These are phyloP conservation scores for Scenedesmus sp. DNA, from an alignment of 163 green algal species.

Conservation along the genomic window DNA sequence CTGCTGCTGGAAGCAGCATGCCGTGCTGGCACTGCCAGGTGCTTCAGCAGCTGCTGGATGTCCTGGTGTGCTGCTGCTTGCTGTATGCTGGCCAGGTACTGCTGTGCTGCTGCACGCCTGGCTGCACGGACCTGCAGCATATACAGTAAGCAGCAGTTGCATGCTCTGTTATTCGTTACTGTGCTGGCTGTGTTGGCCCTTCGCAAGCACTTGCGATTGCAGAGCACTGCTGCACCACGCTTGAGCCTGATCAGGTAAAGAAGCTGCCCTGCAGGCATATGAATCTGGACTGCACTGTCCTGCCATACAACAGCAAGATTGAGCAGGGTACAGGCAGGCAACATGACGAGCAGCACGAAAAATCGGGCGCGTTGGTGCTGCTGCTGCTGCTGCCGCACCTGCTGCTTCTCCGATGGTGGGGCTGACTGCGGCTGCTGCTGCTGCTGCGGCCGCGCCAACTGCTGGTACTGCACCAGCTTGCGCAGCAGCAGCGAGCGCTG, in stretches of 20 bases:
- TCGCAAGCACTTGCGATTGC: background rate
- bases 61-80: constrained; percentile 30
- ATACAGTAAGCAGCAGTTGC: background rate
- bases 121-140: background rate
- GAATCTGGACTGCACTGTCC: too few species aligned
- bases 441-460: background rate
- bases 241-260: too few species aligned
- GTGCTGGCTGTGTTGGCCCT: too few species aligned
- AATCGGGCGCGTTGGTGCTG: background rate
- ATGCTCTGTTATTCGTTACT: too few species aligned
- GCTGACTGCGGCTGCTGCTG: background rate
- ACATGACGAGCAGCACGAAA: too few species aligned
- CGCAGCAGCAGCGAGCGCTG: constrained; percentile 40
- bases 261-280: too few species aligned
- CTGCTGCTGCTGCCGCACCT: constrained; percentile 2
- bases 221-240: too few species aligned
- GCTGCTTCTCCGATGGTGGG: background rate
- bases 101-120: background rate
- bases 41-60: constrained; percentile 14
- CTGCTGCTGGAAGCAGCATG: background rate
- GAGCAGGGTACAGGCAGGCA: too few species aligned
- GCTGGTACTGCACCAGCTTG: constrained; percentile 33
- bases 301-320: too few species aligned
- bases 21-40: constrained; percentile 16
- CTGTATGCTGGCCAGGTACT: constrained; percentile 13